A percentile compares a stretch with the other conserved stretches of the same genome.
These are phyloP conservation scores for Pezicula carpinea DNA, from an alignment of 2,329 filamentous ascomycete genomes.

Conservation along the genomic window DNA sequence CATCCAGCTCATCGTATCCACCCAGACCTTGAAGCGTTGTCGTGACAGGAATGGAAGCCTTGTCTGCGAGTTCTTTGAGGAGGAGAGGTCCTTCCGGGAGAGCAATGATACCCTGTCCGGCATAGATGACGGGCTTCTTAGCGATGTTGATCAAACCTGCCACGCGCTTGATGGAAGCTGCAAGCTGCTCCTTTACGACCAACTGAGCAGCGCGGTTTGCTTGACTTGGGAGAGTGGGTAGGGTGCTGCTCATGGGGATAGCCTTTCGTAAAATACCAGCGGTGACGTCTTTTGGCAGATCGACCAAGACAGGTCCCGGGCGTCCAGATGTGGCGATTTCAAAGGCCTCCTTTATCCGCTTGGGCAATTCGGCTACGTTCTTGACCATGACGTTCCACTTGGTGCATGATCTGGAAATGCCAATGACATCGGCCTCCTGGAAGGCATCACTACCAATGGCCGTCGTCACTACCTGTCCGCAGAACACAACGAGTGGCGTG, in stretches of 20 bases:
- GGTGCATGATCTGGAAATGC: constrained; percentile 90
- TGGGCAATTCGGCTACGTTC: constrained; percentile 86
- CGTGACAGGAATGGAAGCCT: constrained; percentile 87
- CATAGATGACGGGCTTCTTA: constrained; percentile 94
- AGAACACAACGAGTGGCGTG: constrained; percentile 93
- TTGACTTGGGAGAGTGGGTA: constrained; percentile 74
- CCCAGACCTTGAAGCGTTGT: constrained; percentile 94
- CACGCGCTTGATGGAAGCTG: constrained; percentile 69
- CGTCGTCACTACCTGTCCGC: constrained; percentile 83
- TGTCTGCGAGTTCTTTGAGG: constrained; percentile 83
- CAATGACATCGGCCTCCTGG: constrained; percentile 92
- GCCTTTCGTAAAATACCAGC: constrained; percentile 76
- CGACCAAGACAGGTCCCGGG: constrained; percentile 90
- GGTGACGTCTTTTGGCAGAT: constrained; percentile 94
- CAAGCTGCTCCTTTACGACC: constrained; percentile 65
- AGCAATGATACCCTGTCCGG: constrained; percentile 83
- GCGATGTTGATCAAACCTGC: constrained; percentile 79
- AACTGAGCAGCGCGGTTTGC: constrained; percentile 79
- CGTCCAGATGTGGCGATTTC: constrained; percentile 94
- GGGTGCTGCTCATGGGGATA: constrained; percentile 62
- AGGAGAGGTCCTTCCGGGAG: constrained; percentile 73
- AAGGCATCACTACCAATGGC: constrained; percentile 95
- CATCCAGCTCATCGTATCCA: constrained; percentile 85
- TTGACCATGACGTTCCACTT: constrained; percentile 99
- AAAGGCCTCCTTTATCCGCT: constrained; percentile 95